These are phyloP conservation scores for Venustampulla echinocandica DNA, from an alignment of 495 filamentous ascomycete species.

Conservation along the genomic window DNA sequence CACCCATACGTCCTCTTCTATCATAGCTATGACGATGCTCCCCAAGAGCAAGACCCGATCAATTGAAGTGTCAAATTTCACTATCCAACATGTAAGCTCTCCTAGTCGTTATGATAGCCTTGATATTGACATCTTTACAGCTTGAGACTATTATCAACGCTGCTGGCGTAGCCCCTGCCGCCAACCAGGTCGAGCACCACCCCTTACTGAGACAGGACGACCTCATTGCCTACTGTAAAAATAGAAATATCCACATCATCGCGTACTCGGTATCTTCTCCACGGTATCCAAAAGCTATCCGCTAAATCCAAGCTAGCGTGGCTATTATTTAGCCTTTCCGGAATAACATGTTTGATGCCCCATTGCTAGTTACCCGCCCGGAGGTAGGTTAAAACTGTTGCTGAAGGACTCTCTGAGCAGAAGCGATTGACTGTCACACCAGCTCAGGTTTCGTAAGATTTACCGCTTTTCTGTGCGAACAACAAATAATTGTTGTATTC, in stretches of 20 bases:
- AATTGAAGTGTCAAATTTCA: slow-evolving; percentile 45
- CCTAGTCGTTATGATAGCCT: neutral
- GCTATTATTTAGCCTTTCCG: neutral
- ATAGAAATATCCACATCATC: slow-evolving; percentile 41
- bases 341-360: neutral
- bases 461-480: neutral
- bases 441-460: neutral
- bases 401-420: neutral
- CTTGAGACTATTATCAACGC: slow-evolving; percentile 43
- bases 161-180: slow-evolving; percentile 39
- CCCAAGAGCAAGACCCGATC: slow-evolving; percentile 42
- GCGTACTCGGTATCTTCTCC: slow-evolving; percentile 35
- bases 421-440: neutral
- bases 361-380: neutral
- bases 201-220: slow-evolving; percentile 38
- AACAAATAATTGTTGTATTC: neutral
- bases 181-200: slow-evolving; percentile 45
- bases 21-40: slow-evolving; percentile 39
- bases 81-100: slow-evolving; percentile 25
- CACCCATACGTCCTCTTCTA: neutral
- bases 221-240: slow-evolving; percentile 30
- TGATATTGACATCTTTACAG: slow-evolving; percentile 16
- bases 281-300: neutral
- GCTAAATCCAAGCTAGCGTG: neutral
- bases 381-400: neutral